phyloP scores from a whole-genome alignment of 257 asterid genomes.

The Solanum tarijense region DNA sequence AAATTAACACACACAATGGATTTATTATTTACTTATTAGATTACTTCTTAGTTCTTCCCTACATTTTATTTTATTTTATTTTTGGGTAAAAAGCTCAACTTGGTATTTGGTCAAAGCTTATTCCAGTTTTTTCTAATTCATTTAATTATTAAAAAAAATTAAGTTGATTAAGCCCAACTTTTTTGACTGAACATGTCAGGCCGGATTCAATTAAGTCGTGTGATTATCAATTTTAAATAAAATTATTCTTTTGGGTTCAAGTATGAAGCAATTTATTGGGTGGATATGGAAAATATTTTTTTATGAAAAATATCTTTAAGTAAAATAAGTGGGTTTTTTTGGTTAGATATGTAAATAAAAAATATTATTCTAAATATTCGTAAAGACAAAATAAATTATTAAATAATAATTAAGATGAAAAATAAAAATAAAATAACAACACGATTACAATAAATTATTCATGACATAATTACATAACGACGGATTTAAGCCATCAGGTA shows the following conservation, averaged over 20 bases:
- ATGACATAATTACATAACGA: background rate
- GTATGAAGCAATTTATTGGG: background rate
- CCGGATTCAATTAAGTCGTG: background rate
- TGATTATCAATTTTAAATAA: background rate
- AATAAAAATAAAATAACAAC: background rate
- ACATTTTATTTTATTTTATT: background rate
- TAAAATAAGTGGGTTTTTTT: background rate
- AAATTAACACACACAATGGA: background rate
- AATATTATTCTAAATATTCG: too few relatives aligned
- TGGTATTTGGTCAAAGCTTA: background rate
- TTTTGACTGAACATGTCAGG: background rate
- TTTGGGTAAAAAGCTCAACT: background rate
- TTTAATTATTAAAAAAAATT: background rate
- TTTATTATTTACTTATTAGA: background rate
- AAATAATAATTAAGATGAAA: background rate
- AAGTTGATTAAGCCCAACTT: background rate
- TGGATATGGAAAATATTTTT: too few relatives aligned
- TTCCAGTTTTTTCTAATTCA: background rate
- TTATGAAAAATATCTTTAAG: too few relatives aligned
- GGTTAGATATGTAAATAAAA: too few relatives aligned
- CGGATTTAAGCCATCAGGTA: background rate
- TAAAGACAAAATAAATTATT: background rate
- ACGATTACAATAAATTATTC: background rate
- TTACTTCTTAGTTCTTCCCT: background rate
- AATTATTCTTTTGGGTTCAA: background rate